These are phyloP conservation scores for Tolypocladium guangdongense DNA, from an alignment of 2,329 filamentous ascomycete species.

Conservation along the genomic window DNA sequence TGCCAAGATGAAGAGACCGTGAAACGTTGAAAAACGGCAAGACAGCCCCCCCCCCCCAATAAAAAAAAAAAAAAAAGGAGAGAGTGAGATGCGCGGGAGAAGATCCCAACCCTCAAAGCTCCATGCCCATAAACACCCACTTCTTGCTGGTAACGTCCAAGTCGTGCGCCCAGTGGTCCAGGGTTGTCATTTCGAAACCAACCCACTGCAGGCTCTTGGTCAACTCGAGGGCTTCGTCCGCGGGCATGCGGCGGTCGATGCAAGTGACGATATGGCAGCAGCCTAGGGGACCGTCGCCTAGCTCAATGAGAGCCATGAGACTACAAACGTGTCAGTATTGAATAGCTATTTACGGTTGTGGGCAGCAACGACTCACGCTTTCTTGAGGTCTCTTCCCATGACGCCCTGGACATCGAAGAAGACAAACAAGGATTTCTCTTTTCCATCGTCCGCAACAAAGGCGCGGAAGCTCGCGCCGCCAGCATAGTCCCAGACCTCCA, in stretches of 20 bases:
- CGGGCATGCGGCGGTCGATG: conserved; percentile 59
- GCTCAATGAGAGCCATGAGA: conserved; percentile 81
- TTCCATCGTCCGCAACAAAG: conserved; percentile 62
- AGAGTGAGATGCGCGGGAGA: conserved; percentile 7
- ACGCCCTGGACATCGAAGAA: conserved; percentile 68
- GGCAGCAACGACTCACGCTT: conserved; percentile 51
- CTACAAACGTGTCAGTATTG: conserved; percentile 28
- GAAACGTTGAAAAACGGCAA: background rate
- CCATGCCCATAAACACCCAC: conserved; percentile 86
- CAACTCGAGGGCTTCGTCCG: conserved; percentile 52
- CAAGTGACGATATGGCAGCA: conserved; percentile 73
- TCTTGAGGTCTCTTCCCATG: conserved; percentile 69
- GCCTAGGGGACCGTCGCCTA: conserved; percentile 65
- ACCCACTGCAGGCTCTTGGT: conserved; percentile 87
- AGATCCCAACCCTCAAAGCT: conserved; percentile 44
- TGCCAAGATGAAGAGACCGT: background rate
- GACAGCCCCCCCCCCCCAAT: too few species aligned
- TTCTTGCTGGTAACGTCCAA: conserved; percentile 58
- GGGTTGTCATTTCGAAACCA: conserved; percentile 72
- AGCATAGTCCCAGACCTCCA: conserved; percentile 78
- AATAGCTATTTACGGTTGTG: too few species aligned
- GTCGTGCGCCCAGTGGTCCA: conserved; percentile 62
- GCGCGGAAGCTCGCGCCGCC: conserved; percentile 77
- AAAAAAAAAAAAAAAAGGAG: conserved; percentile 9
- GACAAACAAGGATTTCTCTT: conserved; percentile 69